Evolutionary conservation across 768 basidiomycete genomes (phyloP).

Genomic region (Tylopilus vinaceipallidus): DNA sequence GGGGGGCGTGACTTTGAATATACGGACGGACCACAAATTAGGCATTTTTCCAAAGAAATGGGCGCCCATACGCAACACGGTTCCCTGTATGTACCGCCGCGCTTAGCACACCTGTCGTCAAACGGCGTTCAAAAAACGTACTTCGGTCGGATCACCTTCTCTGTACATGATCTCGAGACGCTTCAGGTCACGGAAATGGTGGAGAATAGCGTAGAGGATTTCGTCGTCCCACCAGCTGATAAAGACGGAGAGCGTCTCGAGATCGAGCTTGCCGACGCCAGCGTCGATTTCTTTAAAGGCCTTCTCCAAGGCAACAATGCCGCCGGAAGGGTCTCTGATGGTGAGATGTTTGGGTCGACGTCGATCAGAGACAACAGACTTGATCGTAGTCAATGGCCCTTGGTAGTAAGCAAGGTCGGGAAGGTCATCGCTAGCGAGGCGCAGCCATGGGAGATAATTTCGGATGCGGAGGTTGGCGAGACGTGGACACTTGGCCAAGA

Average conservation of each 20-base stretch:
- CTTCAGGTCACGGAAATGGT: constrained; percentile 36
- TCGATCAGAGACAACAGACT: constrained; percentile 18
- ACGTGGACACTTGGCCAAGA: constrained; percentile 24
- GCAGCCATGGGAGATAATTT: constrained; percentile 29
- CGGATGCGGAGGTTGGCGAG: constrained; percentile 21
- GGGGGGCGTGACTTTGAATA: constrained; percentile 32
- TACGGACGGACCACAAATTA: constrained; percentile 36
- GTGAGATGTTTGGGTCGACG: constrained; percentile 23
- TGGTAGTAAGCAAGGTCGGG: constrained; percentile 21
- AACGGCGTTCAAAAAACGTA: constrained; percentile 18
- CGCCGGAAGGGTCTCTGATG: constrained; percentile 24
- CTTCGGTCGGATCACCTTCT: constrained; percentile 40
- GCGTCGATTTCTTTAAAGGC: constrained; percentile 27
- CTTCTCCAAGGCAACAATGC: constrained; percentile 23
- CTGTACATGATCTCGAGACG: constrained; percentile 41
- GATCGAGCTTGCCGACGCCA: constrained; percentile 9
- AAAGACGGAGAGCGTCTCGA: constrained; percentile 36
- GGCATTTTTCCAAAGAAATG: constrained; percentile 39
- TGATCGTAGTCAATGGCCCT: constrained; percentile 28
- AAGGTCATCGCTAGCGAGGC: constrained; percentile 18
- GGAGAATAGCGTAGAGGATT: constrained; percentile 41
- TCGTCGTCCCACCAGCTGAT: constrained; percentile 47
- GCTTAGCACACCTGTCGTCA: background rate
- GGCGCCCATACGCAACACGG: constrained; percentile 42
- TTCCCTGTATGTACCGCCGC: constrained; percentile 25